These are phyloP conservation scores for Mortierella sp. DNA, from an alignment of 371 early-diverging fungal species.

Conservation along the genomic window DNA sequence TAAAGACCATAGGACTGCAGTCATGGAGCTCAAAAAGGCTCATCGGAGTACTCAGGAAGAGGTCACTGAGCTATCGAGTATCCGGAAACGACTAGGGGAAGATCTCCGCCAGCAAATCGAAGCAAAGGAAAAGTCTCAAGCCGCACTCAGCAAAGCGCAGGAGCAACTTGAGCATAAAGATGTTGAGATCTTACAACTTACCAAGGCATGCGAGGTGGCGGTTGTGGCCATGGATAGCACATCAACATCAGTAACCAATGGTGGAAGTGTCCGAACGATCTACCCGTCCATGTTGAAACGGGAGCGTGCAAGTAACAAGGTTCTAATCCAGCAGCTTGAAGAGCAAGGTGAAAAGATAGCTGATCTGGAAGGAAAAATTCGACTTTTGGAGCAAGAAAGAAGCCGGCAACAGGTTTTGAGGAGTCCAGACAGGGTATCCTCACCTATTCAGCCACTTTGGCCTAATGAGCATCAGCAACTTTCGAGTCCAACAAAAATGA, in stretches of 20 bases:
- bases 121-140: constrained; percentile 16
- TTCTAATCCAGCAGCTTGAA: constrained; percentile 45
- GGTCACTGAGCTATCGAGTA: constrained; percentile 36
- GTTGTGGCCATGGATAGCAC: constrained; percentile 44
- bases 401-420: constrained; percentile 28
- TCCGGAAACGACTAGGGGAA: constrained; percentile 37
- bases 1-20: constrained; percentile 21
- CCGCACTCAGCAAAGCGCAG: constrained; percentile 15
- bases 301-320: constrained; percentile 51
- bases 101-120: constrained; percentile 25
- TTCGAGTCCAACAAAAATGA: constrained; percentile 37
- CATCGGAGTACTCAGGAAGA: constrained; percentile 40
- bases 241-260: constrained; percentile 12
- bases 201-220: constrained; percentile 43
- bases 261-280: constrained; percentile 45
- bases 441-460: constrained; percentile 36
- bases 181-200: constrained; percentile 35
- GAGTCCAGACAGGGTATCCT: constrained; percentile 38
- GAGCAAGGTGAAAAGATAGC: constrained; percentile 53
- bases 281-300: constrained; percentile 53
- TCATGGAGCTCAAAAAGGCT: constrained; percentile 43
- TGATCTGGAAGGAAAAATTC: constrained; percentile 41
- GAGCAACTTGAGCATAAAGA: constrained; percentile 37
- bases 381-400: constrained; percentile 37
- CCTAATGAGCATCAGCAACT: constrained; percentile 11